These are phyloP conservation scores for Fomitopsis schrenkii DNA, from an alignment of 1,284 basidiomycete genomes.

Conservation along the genomic window DNA sequence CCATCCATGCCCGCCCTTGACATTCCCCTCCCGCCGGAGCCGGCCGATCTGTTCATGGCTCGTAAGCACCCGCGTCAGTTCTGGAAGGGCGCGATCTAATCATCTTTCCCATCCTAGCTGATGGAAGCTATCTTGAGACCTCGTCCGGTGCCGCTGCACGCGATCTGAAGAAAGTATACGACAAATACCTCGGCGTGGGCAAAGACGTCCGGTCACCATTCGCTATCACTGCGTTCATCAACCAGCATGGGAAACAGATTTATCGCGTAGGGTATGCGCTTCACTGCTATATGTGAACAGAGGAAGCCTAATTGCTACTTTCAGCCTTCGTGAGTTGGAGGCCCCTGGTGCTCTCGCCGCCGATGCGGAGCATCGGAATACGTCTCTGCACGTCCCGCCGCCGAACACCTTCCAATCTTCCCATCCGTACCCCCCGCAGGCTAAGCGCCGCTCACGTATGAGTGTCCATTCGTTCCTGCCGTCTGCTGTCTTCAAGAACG, in stretches of 20 bases:
- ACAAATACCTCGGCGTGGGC: conserved; percentile 61
- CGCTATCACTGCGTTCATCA: conserved; percentile 72
- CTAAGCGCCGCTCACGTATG: conserved; percentile 56
- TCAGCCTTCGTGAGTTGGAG: conserved; percentile 47
- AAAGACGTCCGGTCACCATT: conserved; percentile 69
- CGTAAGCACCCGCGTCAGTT: conserved; percentile 40
- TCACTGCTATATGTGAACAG: conserved; percentile 5
- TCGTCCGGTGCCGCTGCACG: conserved; percentile 67
- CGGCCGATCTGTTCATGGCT: conserved; percentile 55
- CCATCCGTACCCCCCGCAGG: conserved; percentile 15
- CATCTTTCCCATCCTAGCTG: conserved; percentile 23
- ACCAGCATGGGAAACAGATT: conserved; percentile 72
- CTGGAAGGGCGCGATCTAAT: not conserved
- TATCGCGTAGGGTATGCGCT: conserved; percentile 66
- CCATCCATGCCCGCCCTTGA: not conserved
- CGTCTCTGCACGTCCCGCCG: conserved; percentile 10
- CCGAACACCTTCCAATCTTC: conserved; percentile 10
- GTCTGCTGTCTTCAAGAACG: conserved; percentile 46
- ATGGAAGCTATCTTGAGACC: conserved; percentile 75
- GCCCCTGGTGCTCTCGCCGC: conserved; percentile 40
- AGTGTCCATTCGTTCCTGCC: conserved; percentile 63
- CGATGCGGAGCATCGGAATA: conserved; percentile 24
- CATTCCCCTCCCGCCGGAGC: not conserved
- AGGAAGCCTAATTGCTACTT: not conserved
- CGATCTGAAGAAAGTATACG: conserved; percentile 70